Evolutionary conservation across 768 basidiomycete species (phyloP).

Genomic region (Suillus lakei): DNA sequence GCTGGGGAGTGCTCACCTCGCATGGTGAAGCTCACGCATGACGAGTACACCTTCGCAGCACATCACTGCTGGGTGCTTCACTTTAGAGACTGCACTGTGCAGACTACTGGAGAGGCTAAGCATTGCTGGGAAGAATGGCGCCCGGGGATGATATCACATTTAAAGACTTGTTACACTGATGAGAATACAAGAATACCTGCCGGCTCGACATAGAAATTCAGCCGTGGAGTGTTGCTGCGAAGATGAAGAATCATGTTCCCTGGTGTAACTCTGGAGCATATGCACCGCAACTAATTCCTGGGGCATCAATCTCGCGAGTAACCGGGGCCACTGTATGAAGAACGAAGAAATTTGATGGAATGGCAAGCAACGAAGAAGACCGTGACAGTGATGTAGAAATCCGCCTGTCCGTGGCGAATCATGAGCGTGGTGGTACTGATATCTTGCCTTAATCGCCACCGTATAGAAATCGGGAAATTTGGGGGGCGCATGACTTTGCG

Average conservation of each 20-base stretch:
- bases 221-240: conserved; percentile 4
- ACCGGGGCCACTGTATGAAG: background rate
- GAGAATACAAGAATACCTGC: conserved; percentile 27
- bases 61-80: background rate
- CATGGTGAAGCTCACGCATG: background rate
- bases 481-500: background rate
- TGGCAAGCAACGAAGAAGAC: background rate
- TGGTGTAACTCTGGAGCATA: background rate
- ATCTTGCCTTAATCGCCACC: background rate
- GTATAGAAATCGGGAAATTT: background rate
- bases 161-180: background rate
- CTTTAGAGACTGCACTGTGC: background rate
- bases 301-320: background rate
- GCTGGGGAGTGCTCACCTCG: background rate
- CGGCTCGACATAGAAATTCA: background rate
- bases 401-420: background rate
- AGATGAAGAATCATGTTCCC: background rate
- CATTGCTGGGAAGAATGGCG: background rate
- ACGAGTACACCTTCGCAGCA: background rate
- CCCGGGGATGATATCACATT: background rate
- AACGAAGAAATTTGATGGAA: background rate
- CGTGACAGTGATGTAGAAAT: background rate
- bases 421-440: background rate
- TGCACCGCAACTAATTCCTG: background rate
- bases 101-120: background rate